Conservation (phyloP, 176 grass and related monocot genomes). For the Eleusine coracana region DNA sequence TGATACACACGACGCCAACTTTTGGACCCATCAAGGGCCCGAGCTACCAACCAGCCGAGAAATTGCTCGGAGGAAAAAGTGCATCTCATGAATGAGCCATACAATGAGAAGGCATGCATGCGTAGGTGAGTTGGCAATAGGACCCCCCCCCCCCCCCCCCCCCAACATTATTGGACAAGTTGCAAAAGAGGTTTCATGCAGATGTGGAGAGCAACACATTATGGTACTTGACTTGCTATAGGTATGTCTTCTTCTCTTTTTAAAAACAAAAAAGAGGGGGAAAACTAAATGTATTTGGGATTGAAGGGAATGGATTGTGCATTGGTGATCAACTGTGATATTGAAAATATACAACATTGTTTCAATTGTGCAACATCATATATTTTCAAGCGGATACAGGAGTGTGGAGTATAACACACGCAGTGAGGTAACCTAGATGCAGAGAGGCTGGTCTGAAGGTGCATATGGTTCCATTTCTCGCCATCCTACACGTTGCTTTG, state of each 20-base stretch:
- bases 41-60: slow-evolving; percentile 24
- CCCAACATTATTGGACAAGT: slow-evolving; percentile 29
- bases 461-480: too few relatives aligned
- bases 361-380: too few relatives aligned
- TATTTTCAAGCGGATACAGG: too few relatives aligned
- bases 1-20: background rate
- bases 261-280: too few relatives aligned
- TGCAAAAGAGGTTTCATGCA: slow-evolving; percentile 4
- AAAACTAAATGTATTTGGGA: too few relatives aligned
- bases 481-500: too few relatives aligned
- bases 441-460: too few relatives aligned
- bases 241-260: background rate
- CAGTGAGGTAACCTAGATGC: too few relatives aligned
- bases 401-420: too few relatives aligned
- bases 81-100: background rate
- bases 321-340: background rate
- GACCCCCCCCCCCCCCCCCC: slow-evolving; percentile 10
- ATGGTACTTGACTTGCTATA: background rate
- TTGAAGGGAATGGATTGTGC: too few relatives aligned
- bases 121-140: slow-evolving; percentile 27
- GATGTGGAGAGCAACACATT: slow-evolving; percentile 2
- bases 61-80: background rate
- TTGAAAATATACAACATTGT: too few relatives aligned
- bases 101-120: slow-evolving; percentile 34
- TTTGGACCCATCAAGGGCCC: slow-evolving; percentile 6